phyloP scores from a whole-genome alignment of 1,139 yeast genomes.

The Oligophagozyma castellii region DNA sequence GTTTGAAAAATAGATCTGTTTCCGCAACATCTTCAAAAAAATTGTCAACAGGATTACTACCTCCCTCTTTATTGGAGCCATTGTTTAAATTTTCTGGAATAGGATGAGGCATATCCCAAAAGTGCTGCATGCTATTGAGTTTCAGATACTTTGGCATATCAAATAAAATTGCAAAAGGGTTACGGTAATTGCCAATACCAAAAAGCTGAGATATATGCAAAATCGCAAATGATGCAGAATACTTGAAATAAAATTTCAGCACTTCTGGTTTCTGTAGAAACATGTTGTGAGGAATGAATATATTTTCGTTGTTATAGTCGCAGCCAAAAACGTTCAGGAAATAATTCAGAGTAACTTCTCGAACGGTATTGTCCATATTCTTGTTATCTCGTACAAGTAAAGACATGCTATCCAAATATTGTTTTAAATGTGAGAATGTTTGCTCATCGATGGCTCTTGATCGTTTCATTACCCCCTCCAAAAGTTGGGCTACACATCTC shows the following conservation, averaged over 20 bases:
- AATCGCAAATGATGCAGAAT: conserved; percentile 60
- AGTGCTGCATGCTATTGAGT: conserved; percentile 38
- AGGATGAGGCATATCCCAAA: neutral
- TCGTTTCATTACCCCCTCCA: conserved; percentile 23
- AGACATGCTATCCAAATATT: no score
- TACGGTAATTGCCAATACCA: conserved; percentile 63
- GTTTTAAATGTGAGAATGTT: no score
- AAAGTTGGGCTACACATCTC: no score
- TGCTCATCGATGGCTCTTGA: conserved; percentile 14
- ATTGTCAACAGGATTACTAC: conserved; percentile 19
- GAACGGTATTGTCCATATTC: no score
- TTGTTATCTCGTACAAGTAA: no score
- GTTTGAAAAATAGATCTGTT: conserved; percentile 8
- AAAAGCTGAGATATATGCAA: conserved; percentile 60
- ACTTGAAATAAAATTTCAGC: conserved; percentile 60
- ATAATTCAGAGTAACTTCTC: conserved; percentile 1
- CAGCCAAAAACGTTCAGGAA: conserved; percentile 3
- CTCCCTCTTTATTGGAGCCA: conserved; percentile 10
- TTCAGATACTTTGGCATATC: conserved; percentile 56
- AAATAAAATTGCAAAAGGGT: conserved; percentile 63
- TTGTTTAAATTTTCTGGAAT: neutral
- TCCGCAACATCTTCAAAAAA: conserved; percentile 6
- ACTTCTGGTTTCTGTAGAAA: conserved; percentile 38
- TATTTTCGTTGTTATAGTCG: conserved; percentile 12
- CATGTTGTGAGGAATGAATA: conserved; percentile 34